Base-by-base conservation (phyloP, 2,329 filamentous ascomycete species). In the Westerdykella sp. region DNA sequence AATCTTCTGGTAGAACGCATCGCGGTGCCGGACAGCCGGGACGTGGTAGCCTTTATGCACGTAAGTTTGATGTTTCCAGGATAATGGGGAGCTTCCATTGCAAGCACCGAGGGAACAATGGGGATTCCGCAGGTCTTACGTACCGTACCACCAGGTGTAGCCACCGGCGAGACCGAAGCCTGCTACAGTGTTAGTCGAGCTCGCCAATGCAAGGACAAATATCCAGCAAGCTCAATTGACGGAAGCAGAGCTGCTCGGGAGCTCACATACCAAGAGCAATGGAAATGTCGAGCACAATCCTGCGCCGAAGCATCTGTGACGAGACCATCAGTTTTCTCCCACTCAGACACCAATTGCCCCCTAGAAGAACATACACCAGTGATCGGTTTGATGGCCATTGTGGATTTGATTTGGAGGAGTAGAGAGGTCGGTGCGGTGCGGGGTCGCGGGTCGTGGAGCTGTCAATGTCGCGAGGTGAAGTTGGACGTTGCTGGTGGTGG, bases 131-230 rank as follows among this genome's bases (percentile, higher is more conserved):
- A 35, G 18, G 38, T 18, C 46, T 58, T 60, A 74, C 72, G 51
- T 73, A 74, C 71, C 80, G 71, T 84, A 84, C 81, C 80, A 84
- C 73, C 76, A 84, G 63, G 76, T 73, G 69, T 83, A 84, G 56
- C 79, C 81, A 65, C 73, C 73, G 54, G 78, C 71, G 53, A 76
- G 73, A 59, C 80, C 79, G 64, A 83, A 77, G 67, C 79, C 79
- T 82, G 53, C 38, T 34, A 38, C 37, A 42, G 45, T 39, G 53
- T 65, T 50, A 65, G 58, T 43, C 32, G 37, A 54, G 51, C 45
- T 56, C 35, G 25, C 22, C 32, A 16, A 32, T 37, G 6, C 3
- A 22, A 16, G 40, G 21, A 18, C 6, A 5, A 21, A 21, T 9
- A 25, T 31, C 10, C 13, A 5, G 13, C n/a, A 21, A 41, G 39